Conservation (phyloP, 352 stramenopile genomes). For the Phytophthora pluvialis region DNA sequence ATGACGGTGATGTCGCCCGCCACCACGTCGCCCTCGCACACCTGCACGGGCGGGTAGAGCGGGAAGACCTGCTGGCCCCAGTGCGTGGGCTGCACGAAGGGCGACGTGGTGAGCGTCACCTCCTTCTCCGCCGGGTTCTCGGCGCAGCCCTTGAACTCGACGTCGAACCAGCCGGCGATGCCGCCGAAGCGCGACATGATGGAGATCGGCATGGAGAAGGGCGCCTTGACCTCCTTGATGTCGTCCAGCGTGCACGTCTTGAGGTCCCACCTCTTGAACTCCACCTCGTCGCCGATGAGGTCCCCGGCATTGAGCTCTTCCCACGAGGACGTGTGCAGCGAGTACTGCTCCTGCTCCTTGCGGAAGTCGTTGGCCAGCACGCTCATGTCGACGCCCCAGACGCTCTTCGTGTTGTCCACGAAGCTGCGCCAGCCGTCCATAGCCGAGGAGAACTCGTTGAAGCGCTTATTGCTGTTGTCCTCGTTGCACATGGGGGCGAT, state of each 20-base stretch:
- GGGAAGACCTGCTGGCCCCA: conserved; percentile 90
- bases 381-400: conserved; percentile 98
- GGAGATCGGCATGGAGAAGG: conserved; percentile 83
- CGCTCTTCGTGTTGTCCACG: conserved; percentile 92
- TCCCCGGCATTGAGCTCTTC: conserved; percentile 74
- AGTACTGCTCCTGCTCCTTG: conserved; percentile 91
- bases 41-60: conserved; percentile 82
- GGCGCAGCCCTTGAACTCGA: conserved; percentile 96
- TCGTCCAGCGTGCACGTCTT: conserved; percentile 87
- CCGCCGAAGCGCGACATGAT: conserved; percentile 92
- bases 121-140: conserved; percentile 79
- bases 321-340: conserved; percentile 86
- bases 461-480: conserved; percentile 87
- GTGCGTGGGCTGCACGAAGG: conserved; percentile 89
- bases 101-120: conserved; percentile 92
- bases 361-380: conserved; percentile 89
- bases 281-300: conserved; percentile 85
- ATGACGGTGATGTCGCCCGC: conserved; percentile 76
- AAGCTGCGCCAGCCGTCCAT: conserved; percentile 89
- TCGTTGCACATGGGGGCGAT: conserved; percentile 97
- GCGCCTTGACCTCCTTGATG: conserved; percentile 75
- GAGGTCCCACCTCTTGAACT: conserved; percentile 85
- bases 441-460: conserved; percentile 81
- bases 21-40: conserved; percentile 82
- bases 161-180: conserved; percentile 99